Conservation (phyloP, 805 yeast species). For the Ogataea naganishii region DNA sequence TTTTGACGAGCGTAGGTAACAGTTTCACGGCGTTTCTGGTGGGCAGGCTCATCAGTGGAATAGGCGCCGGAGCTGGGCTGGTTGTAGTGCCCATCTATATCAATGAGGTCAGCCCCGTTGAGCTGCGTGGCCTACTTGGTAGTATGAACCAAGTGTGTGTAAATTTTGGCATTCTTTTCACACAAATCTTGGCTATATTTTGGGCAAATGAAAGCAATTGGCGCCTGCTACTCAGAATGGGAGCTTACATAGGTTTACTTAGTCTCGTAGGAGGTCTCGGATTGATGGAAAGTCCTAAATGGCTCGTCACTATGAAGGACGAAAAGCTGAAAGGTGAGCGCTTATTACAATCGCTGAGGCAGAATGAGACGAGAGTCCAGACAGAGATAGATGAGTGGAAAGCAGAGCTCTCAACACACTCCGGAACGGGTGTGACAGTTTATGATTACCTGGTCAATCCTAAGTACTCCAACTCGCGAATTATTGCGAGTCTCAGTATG, state of each 20-base stretch:
- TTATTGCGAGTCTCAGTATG: constrained; percentile 64
- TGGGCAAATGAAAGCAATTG: constrained; percentile 63
- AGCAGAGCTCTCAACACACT: constrained; percentile 16
- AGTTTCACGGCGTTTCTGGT: constrained; percentile 33
- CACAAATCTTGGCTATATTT: constrained; percentile 65
- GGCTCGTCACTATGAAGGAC: constrained; percentile 45
- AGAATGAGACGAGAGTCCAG: constrained; percentile 7
- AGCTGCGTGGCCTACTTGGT: constrained; percentile 70
- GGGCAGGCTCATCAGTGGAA: constrained; percentile 75
- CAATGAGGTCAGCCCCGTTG: constrained; percentile 69
- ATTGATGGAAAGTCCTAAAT: constrained; percentile 74
- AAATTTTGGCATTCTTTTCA: constrained; percentile 73
- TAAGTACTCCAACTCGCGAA: constrained; percentile 46
- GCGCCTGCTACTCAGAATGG: constrained; percentile 64
- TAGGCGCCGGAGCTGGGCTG: constrained; percentile 82
- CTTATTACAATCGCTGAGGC: constrained; percentile 31
- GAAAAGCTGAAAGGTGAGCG: constrained; percentile 24
- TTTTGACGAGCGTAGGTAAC: constrained; percentile 44
- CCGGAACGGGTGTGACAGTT: constrained; percentile 17
- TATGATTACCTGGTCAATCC: constrained; percentile 40
- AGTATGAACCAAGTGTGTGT: constrained; percentile 84
- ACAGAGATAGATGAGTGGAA: constrained; percentile 24
- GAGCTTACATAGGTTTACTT: constrained; percentile 41
- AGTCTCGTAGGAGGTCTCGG: constrained; percentile 35
- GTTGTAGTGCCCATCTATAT: constrained; percentile 80